These are phyloP conservation scores for Entophlyctis luteolus DNA, from an alignment of 192 early-diverging fungal genomes.

Conservation along the genomic window DNA sequence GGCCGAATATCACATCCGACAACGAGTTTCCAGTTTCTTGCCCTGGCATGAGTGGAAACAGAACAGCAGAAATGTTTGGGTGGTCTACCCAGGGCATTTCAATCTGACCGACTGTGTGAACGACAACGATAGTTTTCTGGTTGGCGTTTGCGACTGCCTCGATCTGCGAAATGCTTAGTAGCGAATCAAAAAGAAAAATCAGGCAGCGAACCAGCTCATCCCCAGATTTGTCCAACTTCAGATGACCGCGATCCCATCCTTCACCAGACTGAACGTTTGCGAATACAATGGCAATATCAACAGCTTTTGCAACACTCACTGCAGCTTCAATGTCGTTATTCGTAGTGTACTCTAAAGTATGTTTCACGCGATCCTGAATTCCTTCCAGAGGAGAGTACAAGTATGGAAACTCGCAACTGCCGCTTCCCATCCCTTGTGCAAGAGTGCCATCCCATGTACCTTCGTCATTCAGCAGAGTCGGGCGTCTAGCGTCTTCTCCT, in stretches of 20 bases:
- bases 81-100: conserved; percentile 58
- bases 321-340: conserved; percentile 21
- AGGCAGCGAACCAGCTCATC: conserved; percentile 33
- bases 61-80: conserved; percentile 57
- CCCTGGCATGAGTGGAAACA: conserved; percentile 58
- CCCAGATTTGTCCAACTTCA: conserved; percentile 53
- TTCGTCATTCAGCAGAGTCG: conserved; percentile 20
- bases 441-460: conserved; percentile 30
- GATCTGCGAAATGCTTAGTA: not conserved
- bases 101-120: conserved; percentile 56
- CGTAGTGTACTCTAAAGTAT: not conserved
- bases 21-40: conserved; percentile 65
- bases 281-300: conserved; percentile 17
- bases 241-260: conserved; percentile 51
- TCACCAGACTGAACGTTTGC: conserved; percentile 40
- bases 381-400: conserved; percentile 9
- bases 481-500: conserved; percentile 44
- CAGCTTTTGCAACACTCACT: conserved; percentile 14
- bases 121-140: conserved; percentile 57
- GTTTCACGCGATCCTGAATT: not conserved
- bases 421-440: conserved; percentile 41
- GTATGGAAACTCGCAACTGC: conserved; percentile 45
- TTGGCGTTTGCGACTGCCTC: conserved; percentile 51
- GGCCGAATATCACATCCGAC: conserved; percentile 62
- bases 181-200: not conserved